These are phyloP conservation scores for Pluteus cervinus DNA, from an alignment of 768 basidiomycete genomes.

Conservation along the genomic window DNA sequence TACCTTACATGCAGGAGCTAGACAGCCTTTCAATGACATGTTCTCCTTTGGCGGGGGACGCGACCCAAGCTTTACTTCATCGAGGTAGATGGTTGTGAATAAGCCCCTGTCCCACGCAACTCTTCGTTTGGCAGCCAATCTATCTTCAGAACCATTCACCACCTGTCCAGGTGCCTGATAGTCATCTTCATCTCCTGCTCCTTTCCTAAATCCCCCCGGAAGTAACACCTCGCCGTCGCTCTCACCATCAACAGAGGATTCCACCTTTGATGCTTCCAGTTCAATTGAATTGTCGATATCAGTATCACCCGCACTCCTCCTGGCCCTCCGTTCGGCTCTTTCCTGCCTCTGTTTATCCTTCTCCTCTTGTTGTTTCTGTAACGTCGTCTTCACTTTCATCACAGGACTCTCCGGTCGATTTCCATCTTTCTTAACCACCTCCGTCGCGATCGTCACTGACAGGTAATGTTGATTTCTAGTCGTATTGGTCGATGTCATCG, in stretches of 20 bases:
- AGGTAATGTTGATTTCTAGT: slow-evolving; percentile 63
- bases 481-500: slow-evolving; percentile 70
- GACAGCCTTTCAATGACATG: slow-evolving; percentile 51
- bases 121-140: slow-evolving; percentile 35
- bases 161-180: slow-evolving; percentile 51
- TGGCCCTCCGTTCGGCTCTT: slow-evolving; percentile 57
- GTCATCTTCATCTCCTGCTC: slow-evolving; percentile 78
- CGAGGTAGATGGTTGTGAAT: slow-evolving; percentile 53
- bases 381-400: slow-evolving; percentile 64
- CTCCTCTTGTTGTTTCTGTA: slow-evolving; percentile 65
- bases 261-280: no score
- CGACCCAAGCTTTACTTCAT: slow-evolving; percentile 53
- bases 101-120: slow-evolving; percentile 79
- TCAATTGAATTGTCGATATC: slow-evolving; percentile 19
- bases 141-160: slow-evolving; percentile 27
- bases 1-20: slow-evolving; percentile 66
- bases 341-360: slow-evolving; percentile 45
- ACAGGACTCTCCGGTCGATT: slow-evolving; percentile 71
- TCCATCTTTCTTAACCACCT: slow-evolving; percentile 66
- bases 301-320: slow-evolving; percentile 30
- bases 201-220: slow-evolving; percentile 43
- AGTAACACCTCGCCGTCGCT: slow-evolving; percentile 11
- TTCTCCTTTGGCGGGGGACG: slow-evolving; percentile 36
- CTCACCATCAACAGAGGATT: no score
- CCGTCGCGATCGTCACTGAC: slow-evolving; percentile 56